Evolutionary conservation across 345 rosid genomes (phyloP), one percentile per base, ranked within the genome.

Genomic region (Eutrema heterophyllum): DNA sequence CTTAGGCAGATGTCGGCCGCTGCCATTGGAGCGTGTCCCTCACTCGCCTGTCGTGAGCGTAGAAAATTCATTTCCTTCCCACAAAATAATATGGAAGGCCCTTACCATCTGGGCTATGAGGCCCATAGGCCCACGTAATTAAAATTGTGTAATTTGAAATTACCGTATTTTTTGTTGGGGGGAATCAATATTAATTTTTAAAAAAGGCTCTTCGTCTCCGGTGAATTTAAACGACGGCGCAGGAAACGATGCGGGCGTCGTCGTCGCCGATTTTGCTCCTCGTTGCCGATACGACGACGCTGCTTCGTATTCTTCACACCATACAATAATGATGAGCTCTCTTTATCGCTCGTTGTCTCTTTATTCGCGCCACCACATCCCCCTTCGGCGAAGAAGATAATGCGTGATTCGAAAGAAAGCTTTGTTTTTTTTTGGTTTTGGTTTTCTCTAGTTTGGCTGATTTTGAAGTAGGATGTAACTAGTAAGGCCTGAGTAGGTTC

Each of bases 51-150:
- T 0, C 1, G 12, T 16, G 73, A 41, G 74, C 48, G 74, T 75
- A 26, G 14, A 4, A 8, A 14, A 46, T n/a, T 29, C 5, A 59
- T 2, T 41, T 10, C 43, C 29, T 21, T 33, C 11, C 18, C 18
- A 44, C 29, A 41, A 18, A 14, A 46, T 26, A 56, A 46, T 58
- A 21, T 21, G 38, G 24, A 49, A 59, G 60, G 12, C 39, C 61
- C 46, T 27, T 39, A 5, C 10, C 8, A 16, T n/a, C 2, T 6
- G 46, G 14, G 16, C 7, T 0, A 52, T 33, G 59, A 57, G 67
- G 61, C 72, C 72, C 78, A 67, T 67, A 18, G 64, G 56, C 48
- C 76, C 77, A 26, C 30, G 30, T 62, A 30, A 62, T 52, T 51
- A 36, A 51, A 71, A n/a, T 2, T 9, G 5, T 11, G 53, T 54